Evolutionary conservation across 176 grass and related monocot genomes (phyloP).

Genomic region (Oryza brachyantha): DNA sequence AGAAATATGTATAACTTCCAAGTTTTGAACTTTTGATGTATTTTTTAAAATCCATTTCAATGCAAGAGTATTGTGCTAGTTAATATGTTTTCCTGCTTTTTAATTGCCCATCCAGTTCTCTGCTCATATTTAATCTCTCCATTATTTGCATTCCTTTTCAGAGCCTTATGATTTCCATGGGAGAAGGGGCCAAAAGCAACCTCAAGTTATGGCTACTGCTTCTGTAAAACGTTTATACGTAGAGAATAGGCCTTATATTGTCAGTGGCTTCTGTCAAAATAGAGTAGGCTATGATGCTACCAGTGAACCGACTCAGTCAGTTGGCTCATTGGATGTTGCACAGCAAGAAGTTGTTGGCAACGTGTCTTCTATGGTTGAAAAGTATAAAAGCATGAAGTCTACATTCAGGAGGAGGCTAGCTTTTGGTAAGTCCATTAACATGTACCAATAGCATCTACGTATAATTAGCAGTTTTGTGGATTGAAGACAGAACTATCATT

Average conservation of each 20-base stretch:
- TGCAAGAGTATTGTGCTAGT: background rate
- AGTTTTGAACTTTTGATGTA: background rate
- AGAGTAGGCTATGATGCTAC: slow-evolving; percentile 40
- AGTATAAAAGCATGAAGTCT: slow-evolving; percentile 82
- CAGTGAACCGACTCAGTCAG: slow-evolving; percentile 54
- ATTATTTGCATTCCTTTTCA: slow-evolving; percentile 39
- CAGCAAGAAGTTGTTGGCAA: slow-evolving; percentile 55
- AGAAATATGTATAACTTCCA: background rate
- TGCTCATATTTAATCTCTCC: slow-evolving; percentile 21
- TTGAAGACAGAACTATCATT: background rate
- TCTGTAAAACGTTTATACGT: slow-evolving; percentile 89
- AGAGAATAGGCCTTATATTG: slow-evolving; percentile 86
- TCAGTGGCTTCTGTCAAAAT: slow-evolving; percentile 83
- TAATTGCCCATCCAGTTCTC: background rate
- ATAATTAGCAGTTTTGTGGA: background rate
- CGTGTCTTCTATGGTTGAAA: slow-evolving; percentile 88
- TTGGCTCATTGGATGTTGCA: slow-evolving; percentile 46
- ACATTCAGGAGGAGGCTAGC: slow-evolving; percentile 87
- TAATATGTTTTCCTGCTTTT: background rate
- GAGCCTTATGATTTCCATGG: slow-evolving; percentile 77
- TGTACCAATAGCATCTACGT: slow-evolving; percentile 8
- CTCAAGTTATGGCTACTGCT: slow-evolving; percentile 81
- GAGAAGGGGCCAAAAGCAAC: slow-evolving; percentile 96
- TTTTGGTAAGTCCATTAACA: slow-evolving; percentile 64
- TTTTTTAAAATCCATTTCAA: background rate